Conservation (phyloP, 495 filamentous ascomycete species). For the Talaromyces stipitatus region DNA sequence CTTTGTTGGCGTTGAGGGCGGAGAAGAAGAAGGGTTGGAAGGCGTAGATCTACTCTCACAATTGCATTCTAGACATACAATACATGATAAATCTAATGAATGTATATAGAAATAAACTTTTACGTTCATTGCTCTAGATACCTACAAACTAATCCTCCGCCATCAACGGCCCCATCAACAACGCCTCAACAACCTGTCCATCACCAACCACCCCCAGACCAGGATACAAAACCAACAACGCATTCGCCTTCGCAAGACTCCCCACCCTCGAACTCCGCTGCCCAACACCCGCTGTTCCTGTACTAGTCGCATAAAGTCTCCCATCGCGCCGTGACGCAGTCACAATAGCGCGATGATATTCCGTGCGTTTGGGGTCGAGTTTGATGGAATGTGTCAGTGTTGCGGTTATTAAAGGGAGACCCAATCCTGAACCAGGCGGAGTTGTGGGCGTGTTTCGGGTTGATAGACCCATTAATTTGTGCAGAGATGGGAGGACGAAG, state of each 20-base stretch:
- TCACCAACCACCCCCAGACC: constrained; percentile 38
- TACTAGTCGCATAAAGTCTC: constrained; percentile 66
- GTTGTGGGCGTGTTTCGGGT: constrained; percentile 8
- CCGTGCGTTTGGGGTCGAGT: constrained; percentile 65
- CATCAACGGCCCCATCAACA: constrained; percentile 50
- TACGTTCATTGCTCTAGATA: neutral
- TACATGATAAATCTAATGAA: neutral
- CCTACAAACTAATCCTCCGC: constrained; percentile 16
- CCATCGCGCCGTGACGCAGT: constrained; percentile 55
- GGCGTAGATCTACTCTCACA: neutral
- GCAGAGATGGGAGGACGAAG: constrained; percentile 84
- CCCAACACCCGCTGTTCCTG: constrained; percentile 51
- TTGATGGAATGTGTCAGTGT: constrained; percentile 61
- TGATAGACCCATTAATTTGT: constrained; percentile 49
- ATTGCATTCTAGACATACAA: neutral
- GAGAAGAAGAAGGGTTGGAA: constrained; percentile 58
- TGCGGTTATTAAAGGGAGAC: constrained; percentile 65
- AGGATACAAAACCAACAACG: constrained; percentile 68
- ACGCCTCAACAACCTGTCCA: constrained; percentile 49
- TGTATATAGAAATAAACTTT: neutral
- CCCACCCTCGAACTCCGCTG: constrained; percentile 87
- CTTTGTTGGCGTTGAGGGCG: constrained; percentile 61
- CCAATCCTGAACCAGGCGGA: constrained; percentile 33
- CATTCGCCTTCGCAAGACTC: constrained; percentile 83
- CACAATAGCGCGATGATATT: constrained; percentile 79